Base-by-base conservation (phyloP, 768 basidiomycete genomes). In the Boletus sp. region DNA sequence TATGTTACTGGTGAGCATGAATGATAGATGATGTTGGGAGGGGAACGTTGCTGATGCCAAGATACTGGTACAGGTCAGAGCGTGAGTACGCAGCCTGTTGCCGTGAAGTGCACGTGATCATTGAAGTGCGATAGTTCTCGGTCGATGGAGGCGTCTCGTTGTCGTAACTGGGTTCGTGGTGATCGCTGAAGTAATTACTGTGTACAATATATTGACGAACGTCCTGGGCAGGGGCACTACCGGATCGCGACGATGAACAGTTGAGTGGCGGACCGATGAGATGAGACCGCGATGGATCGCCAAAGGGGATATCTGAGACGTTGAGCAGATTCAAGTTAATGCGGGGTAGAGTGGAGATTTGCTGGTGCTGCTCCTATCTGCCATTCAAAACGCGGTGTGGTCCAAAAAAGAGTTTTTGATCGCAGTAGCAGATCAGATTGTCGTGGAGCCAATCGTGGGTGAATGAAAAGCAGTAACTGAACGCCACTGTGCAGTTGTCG, bases 1-100 rank as follows among this genome's bases (percentile, higher is more conserved):
- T 68, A 65, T 30, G 66, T 72, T 29, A 69, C 67, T 4, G 74
- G 69, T 67, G 50, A 57, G 64, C 35, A 17, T 12, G 11, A n/a
- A 47, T 29, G 18, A 33, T 12, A n/a, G 36, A 28, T 18, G 14
- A 47, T 37, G 41, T 4, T 24, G 36, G 8, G 12, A 55, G 15
- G 4, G 7, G 18, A 14, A 28, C 24, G 2, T 15, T 32, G 32
- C 30, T 42, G 59, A 59, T 29, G 37, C 3, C 10, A 35, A 8
- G 9, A 9, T 15, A 10, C 18, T 30, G 15, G 39, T 54, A 18
- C 37, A 35, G 52, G 32, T 1, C 50, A 47, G 46, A 54, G 51
- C 8, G 47, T 40, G 33, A 47, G 47, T 57, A 47, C 37, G 24
- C 32, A 41, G 14, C 39, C 36, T 18, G 35, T 52, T 52, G 39